These are phyloP conservation scores for Aurantiochytrium sp. DNA, from an alignment of 108 stramenopile genomes.

Conservation along the genomic window DNA sequence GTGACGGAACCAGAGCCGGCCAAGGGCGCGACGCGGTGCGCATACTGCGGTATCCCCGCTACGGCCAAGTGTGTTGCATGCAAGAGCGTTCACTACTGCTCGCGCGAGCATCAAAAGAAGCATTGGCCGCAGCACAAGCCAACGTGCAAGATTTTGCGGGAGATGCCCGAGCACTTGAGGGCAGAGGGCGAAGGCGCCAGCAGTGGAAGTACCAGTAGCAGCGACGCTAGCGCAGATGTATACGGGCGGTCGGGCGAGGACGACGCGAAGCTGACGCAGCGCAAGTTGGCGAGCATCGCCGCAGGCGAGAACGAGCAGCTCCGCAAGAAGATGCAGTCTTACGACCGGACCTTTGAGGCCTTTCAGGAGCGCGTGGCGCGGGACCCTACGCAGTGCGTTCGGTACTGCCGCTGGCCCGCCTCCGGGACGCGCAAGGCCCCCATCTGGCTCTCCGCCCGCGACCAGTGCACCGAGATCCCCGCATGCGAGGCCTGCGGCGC, in stretches of 20 bases:
- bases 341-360: not conserved
- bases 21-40: not conserved
- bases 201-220: too few relatives aligned
- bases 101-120: not conserved
- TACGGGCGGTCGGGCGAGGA: not conserved
- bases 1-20: conserved; percentile 6
- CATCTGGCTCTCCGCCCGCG: not conserved
- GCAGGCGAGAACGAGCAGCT: not conserved
- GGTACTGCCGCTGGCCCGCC: conserved; percentile 8
- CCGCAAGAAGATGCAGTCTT: not conserved
- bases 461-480: not conserved
- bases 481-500: not conserved
- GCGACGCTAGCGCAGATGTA: too few relatives aligned
- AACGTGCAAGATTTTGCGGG: not conserved
- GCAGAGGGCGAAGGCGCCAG: not conserved
- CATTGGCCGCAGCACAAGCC: conserved; percentile 7
- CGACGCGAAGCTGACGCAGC: not conserved
- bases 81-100: not conserved
- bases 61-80: not conserved
- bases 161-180: not conserved
- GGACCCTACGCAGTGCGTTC: not conserved
- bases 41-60: not conserved
- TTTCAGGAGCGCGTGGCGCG: not conserved
- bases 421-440: not conserved
- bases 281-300: not conserved